Percentiles rank a stretch among this genome's conserved stretches.
phyloP scores from a whole-genome alignment of 441 rosid genomes.

The Erodium trifolium region DNA sequence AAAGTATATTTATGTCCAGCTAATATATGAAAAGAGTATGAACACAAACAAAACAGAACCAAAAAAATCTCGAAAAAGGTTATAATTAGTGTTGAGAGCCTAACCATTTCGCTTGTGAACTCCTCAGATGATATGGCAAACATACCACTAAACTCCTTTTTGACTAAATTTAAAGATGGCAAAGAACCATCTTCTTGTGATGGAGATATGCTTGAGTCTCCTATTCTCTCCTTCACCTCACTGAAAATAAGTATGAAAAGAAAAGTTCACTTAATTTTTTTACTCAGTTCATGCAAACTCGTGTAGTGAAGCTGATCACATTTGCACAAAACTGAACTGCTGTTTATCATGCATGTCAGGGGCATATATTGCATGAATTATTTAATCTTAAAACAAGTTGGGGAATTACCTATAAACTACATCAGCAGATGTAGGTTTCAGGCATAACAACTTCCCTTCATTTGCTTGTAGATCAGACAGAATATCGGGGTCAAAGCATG shows the following conservation, averaged over 20 bases:
- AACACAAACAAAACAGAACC: slow-evolving; percentile 8
- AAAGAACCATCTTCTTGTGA: slow-evolving; percentile 34
- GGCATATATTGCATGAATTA: slow-evolving; percentile 1
- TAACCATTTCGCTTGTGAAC: slow-evolving; percentile 77
- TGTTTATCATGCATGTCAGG: not conserved
- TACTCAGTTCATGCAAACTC: not conserved
- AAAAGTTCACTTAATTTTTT: not conserved
- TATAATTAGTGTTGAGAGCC: slow-evolving; percentile 23
- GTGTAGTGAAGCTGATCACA: not conserved
- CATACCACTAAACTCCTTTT: slow-evolving; percentile 68
- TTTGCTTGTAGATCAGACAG: slow-evolving; percentile 50
- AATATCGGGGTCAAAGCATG: slow-evolving; percentile 73
- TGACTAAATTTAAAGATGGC: slow-evolving; percentile 49
- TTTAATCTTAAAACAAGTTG: slow-evolving; percentile 12
- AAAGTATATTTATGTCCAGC: slow-evolving; percentile 4
- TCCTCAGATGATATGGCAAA: slow-evolving; percentile 92
- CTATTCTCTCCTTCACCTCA: slow-evolving; percentile 50
- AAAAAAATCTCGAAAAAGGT: slow-evolving; percentile 13
- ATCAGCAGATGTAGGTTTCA: slow-evolving; percentile 68
- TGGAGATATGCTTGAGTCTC: slow-evolving; percentile 39
- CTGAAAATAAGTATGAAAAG: slow-evolving; percentile 30
- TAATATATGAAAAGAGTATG: not conserved
- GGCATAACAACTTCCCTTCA: slow-evolving; percentile 57
- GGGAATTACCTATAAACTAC: slow-evolving; percentile 46
- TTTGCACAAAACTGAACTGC: not conserved